A percentile compares a stretch with the other conserved stretches of the same genome.
These are phyloP conservation scores for Phyllosticta citrichinensis DNA, from an alignment of 2,329 filamentous ascomycete genomes.

Conservation along the genomic window DNA sequence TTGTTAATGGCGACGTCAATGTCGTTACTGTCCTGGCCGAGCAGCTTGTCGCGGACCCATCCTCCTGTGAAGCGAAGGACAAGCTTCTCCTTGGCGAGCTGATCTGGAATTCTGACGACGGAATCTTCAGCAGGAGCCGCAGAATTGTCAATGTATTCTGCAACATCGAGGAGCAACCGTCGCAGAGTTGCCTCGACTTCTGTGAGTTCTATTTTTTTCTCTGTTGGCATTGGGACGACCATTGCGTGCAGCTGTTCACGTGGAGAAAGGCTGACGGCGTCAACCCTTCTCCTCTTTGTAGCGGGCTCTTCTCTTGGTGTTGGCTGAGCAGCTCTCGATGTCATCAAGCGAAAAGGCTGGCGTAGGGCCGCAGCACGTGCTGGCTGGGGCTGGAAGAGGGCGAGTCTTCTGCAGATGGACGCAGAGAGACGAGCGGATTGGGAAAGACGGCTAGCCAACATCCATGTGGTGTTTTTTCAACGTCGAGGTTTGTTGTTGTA, in stretches of 20 bases:
- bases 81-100: constrained; percentile 36
- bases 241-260: constrained; percentile 19
- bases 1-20: constrained; percentile 79
- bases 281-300: constrained; percentile 24
- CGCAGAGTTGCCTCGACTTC: constrained; percentile 62
- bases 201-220: constrained; percentile 48
- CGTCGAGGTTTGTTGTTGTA: background rate
- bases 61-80: constrained; percentile 72
- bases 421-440: background rate
- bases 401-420: background rate
- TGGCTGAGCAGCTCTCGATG: constrained; percentile 15
- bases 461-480: background rate
- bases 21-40: constrained; percentile 63
- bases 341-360: constrained; percentile 21
- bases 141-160: constrained; percentile 51
- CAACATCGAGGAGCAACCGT: constrained; percentile 73
- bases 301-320: constrained; percentile 17
- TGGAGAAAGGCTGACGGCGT: constrained; percentile 2
- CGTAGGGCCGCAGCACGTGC: constrained; percentile 6
- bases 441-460: background rate
- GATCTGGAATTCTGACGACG: constrained; percentile 30
- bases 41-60: constrained; percentile 78
- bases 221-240: constrained; percentile 13
- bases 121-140: constrained; percentile 16
- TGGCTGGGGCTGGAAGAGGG: background rate